Conservation (phyloP, 2,329 filamentous ascomycete genomes). For the Cryphonectria naterciae region DNA sequence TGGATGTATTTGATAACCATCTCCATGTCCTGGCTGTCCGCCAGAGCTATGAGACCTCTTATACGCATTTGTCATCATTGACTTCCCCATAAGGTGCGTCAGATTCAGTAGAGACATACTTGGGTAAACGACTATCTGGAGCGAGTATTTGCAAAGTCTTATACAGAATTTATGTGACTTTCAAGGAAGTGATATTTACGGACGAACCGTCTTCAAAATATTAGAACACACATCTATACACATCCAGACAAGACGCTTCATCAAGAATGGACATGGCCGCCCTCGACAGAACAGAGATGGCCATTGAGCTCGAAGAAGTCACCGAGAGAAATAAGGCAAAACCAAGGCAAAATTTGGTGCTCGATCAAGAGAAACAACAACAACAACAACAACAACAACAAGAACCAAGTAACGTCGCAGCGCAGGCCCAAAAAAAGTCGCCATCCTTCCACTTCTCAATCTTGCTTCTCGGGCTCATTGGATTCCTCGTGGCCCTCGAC, state of each 20-base stretch:
- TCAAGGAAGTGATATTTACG: too few relatives aligned
- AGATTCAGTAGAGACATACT: too few relatives aligned
- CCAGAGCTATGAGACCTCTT: not conserved
- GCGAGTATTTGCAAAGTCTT: too few relatives aligned
- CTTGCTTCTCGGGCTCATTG: not conserved
- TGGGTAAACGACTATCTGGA: too few relatives aligned
- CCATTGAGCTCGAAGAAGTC: not conserved
- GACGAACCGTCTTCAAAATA: too few relatives aligned
- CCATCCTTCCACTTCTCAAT: not conserved
- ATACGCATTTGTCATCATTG: not conserved
- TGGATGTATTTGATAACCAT: not conserved
- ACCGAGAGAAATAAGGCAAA: not conserved
- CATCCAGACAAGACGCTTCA: not conserved
- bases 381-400: not conserved
- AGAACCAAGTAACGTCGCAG: not conserved
- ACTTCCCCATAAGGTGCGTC: too few relatives aligned
- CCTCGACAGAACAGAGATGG: not conserved
- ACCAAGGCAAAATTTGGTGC: not conserved
- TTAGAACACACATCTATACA: not conserved
- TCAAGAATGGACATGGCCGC: not conserved
- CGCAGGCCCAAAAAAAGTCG: not conserved
- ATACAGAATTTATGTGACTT: too few relatives aligned
- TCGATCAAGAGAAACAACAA: not conserved
- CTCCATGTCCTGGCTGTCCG: not conserved
- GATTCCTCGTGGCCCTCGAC: not conserved